phyloP scores from a whole-genome alignment of 192 early-diverging fungal genomes.

The Mortierella antarctica region DNA sequence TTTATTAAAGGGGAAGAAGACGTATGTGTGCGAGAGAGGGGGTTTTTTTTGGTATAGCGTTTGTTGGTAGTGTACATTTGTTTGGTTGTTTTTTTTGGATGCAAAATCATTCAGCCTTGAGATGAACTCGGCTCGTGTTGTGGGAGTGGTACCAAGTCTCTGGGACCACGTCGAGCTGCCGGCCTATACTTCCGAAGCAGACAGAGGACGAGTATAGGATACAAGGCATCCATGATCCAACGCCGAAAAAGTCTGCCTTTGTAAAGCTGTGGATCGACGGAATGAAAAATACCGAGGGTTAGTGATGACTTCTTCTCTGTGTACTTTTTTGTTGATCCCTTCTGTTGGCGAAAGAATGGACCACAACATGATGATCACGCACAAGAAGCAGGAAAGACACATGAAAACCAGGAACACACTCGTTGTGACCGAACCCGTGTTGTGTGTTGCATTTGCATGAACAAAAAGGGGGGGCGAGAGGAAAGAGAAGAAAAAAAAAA shows the following conservation, averaged over 20 bases:
- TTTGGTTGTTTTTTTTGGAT: neutral
- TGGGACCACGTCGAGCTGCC: constrained; percentile 65
- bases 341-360: neutral
- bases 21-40: neutral
- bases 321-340: neutral
- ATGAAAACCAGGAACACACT: neutral
- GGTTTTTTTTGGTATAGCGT: neutral
- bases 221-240: constrained; percentile 75
- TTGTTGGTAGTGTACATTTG: neutral
- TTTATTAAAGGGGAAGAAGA: neutral
- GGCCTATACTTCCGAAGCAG: constrained; percentile 75
- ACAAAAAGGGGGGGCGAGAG: neutral
- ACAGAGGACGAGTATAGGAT: constrained; percentile 64
- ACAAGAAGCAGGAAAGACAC: neutral
- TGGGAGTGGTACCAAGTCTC: constrained; percentile 50
- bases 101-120: constrained; percentile 28
- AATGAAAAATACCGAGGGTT: neutral
- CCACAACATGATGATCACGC: neutral
- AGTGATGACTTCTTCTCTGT: neutral
- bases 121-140: constrained; percentile 1
- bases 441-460: neutral
- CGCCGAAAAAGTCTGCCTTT: constrained; percentile 74
- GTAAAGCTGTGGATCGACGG: constrained; percentile 61
- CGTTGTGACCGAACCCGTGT: neutral
- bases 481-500: neutral